A percentile compares a stretch with the other conserved stretches of the same genome.
phyloP scores from a whole-genome alignment of 331 rosid species.

The Stylosanthes scabra region DNA sequence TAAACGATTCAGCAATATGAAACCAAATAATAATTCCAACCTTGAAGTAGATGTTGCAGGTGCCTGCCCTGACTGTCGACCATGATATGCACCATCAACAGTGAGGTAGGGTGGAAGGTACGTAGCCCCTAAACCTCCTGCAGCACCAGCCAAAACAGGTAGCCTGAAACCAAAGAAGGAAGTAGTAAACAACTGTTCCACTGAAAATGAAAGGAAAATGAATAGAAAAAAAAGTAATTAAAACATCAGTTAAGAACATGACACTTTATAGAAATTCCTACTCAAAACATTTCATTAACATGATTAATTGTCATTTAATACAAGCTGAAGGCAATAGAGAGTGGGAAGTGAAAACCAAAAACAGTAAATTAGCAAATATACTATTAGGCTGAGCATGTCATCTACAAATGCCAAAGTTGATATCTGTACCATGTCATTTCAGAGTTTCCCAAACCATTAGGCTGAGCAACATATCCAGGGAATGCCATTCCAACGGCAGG shows the following conservation, averaged over 20 bases:
- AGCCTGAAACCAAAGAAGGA: slow-evolving; percentile 62
- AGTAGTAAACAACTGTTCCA: neutral
- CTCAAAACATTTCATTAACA: neutral
- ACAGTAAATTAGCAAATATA: neutral
- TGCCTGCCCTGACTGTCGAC: slow-evolving; percentile 79
- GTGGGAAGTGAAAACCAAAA: neutral
- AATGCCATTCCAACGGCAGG: slow-evolving; percentile 99
- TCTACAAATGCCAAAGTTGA: slow-evolving; percentile 5
- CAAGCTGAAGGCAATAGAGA: neutral
- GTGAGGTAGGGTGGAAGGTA: slow-evolving; percentile 84
- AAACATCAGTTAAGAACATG: neutral
- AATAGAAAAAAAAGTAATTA: neutral
- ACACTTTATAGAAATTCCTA: neutral
- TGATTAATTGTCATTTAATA: neutral
- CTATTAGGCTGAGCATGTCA: neutral
- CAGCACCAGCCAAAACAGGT: slow-evolving; percentile 96
- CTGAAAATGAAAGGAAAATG: slow-evolving; percentile 6
- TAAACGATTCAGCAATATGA: neutral
- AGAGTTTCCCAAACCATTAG: slow-evolving; percentile 88
- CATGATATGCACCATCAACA: slow-evolving; percentile 81
- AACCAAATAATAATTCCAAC: slow-evolving; percentile 48
- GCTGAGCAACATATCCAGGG: slow-evolving; percentile 94
- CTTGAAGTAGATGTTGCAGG: slow-evolving; percentile 67
- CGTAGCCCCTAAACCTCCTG: slow-evolving; percentile 84
- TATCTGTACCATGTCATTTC: slow-evolving; percentile 91